Percentiles rank a stretch among this genome's conserved stretches.
phyloP scores from a whole-genome alignment of 257 asterid species.

The Nicotiana paniculata region DNA sequence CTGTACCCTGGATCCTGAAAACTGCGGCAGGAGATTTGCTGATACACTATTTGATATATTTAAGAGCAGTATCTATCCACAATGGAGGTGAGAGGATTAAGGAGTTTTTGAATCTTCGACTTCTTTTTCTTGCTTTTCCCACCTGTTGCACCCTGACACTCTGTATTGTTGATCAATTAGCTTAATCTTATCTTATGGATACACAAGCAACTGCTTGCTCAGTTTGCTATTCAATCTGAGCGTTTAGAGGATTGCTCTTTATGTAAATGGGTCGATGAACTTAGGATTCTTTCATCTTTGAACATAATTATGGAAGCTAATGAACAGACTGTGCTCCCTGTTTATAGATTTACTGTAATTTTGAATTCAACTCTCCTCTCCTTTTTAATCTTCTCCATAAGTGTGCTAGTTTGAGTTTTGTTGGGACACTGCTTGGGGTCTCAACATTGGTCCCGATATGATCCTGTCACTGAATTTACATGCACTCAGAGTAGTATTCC shows the following conservation, averaged over 20 bases:
- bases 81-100: conserved; percentile 57
- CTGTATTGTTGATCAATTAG: background rate
- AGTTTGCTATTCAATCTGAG: background rate
- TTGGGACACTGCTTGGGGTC: background rate
- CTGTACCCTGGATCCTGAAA: conserved; percentile 89
- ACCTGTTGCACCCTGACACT: background rate
- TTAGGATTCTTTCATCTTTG: background rate
- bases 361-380: background rate
- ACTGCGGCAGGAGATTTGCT: conserved; percentile 63
- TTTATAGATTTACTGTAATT: background rate
- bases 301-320: conserved; percentile 1
- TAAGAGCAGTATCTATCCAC: conserved; percentile 41
- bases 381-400: background rate
- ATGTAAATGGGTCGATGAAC: background rate
- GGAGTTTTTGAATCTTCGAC: background rate
- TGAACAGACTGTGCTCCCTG: background rate
- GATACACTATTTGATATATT: conserved; percentile 41
- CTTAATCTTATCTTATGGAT: background rate
- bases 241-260: background rate
- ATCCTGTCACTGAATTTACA: background rate
- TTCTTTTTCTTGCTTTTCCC: background rate
- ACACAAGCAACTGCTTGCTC: background rate
- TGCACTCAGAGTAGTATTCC: background rate
- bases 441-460: background rate
- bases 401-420: background rate